Conservation (phyloP, 2,329 filamentous ascomycete species). For the Stagonosporopsis vannaccii region DNA sequence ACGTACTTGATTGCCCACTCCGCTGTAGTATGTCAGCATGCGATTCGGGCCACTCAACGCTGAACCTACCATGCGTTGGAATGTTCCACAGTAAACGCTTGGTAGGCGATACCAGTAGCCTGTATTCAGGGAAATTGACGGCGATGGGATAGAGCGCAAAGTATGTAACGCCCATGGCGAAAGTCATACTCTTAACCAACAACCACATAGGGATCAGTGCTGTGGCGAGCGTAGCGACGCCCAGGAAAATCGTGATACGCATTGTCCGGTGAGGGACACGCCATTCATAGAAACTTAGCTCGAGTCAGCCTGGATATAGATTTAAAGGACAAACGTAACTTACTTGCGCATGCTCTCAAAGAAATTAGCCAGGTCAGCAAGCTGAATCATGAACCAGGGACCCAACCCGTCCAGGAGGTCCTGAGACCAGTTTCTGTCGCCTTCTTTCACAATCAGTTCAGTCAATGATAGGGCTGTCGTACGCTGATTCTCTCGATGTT, state of each 20-base stretch:
- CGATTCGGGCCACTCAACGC: not conserved
- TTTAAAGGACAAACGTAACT: not conserved
- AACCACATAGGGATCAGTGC: slow-evolving; percentile 36
- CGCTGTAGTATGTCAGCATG: slow-evolving; percentile 17
- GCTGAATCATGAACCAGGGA: slow-evolving; percentile 47
- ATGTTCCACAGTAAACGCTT: slow-evolving; percentile 49
- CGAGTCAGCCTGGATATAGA: not conserved
- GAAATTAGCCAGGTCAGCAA: slow-evolving; percentile 46
- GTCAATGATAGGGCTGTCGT: slow-evolving; percentile 42
- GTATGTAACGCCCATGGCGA: slow-evolving; percentile 39
- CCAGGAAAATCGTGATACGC: slow-evolving; percentile 33
- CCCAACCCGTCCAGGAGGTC: slow-evolving; percentile 36
- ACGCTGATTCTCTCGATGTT: slow-evolving; percentile 41
- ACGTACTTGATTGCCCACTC: slow-evolving; percentile 47
- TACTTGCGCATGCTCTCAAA: slow-evolving; percentile 47
- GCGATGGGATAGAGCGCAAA: slow-evolving; percentile 48
- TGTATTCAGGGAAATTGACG: slow-evolving; percentile 44
- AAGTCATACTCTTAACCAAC: slow-evolving; percentile 38
- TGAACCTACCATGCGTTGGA: slow-evolving; percentile 40
- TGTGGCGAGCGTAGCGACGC: slow-evolving; percentile 27
- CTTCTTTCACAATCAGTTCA: slow-evolving; percentile 49
- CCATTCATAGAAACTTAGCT: slow-evolving; percentile 49
- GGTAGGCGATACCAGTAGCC: slow-evolving; percentile 45
- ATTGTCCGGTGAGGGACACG: slow-evolving; percentile 39
- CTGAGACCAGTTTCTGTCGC: slow-evolving; percentile 47